Percentiles rank a stretch among this genome's conserved stretches.
phyloP scores from a whole-genome alignment of 805 yeast genomes.

The Candida wancherniae region DNA sequence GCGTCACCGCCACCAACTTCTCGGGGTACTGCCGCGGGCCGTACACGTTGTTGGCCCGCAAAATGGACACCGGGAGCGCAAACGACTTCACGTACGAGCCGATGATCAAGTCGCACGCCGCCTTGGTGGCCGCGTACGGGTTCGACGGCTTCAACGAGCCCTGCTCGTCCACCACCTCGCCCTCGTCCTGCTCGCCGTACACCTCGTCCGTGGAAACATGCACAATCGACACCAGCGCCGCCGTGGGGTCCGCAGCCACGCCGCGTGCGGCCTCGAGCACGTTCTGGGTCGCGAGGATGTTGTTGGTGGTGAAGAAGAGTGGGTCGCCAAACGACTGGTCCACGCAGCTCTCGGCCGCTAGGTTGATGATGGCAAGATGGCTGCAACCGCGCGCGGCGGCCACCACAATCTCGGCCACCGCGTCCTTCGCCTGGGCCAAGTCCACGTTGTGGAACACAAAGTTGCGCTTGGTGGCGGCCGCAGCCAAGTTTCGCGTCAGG shows the following conservation, averaged over 20 bases:
- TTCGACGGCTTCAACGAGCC: slow-evolving; percentile 45
- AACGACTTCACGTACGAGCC: slow-evolving; percentile 41
- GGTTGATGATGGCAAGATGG: slow-evolving; percentile 33
- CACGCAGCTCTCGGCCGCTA: slow-evolving; percentile 55
- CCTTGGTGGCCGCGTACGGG: slow-evolving; percentile 56
- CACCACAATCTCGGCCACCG: slow-evolving; percentile 17
- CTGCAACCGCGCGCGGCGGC: slow-evolving; percentile 6
- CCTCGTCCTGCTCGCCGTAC: slow-evolving; percentile 41
- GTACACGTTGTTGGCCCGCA: slow-evolving; percentile 49
- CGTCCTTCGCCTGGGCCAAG: slow-evolving; percentile 23
- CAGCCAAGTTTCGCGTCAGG: slow-evolving; percentile 21
- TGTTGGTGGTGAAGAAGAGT: slow-evolving; percentile 38
- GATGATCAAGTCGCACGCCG: slow-evolving; percentile 47
- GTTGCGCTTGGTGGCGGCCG: slow-evolving; percentile 13
- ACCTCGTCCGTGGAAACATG: slow-evolving; percentile 60
- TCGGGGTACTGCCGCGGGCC: slow-evolving; percentile 54
- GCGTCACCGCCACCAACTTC: slow-evolving; percentile 40
- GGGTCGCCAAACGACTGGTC: slow-evolving; percentile 48
- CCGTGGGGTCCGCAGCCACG: slow-evolving; percentile 3
- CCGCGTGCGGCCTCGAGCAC: slow-evolving; percentile 39
- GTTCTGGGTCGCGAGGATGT: slow-evolving; percentile 44
- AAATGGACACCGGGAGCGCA: slow-evolving; percentile 35
- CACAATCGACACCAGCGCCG: slow-evolving; percentile 7
- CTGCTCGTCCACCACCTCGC: slow-evolving; percentile 27
- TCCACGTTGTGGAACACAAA: slow-evolving; percentile 31